A percentile compares a stretch with the other conserved stretches of the same genome.
phyloP scores from a whole-genome alignment of 441 rosid genomes.

The Erodium trifolium region DNA sequence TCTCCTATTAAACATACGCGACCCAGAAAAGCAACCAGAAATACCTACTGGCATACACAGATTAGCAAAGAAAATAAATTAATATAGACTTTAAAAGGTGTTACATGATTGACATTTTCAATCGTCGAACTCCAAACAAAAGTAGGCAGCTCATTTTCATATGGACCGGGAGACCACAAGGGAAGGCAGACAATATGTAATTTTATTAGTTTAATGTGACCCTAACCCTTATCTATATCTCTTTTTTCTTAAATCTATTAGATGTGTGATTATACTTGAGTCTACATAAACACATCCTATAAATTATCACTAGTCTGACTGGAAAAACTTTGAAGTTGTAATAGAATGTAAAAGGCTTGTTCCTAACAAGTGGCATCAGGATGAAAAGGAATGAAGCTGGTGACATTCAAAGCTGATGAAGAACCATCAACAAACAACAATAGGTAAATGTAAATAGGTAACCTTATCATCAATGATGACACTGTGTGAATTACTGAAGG shows the following conservation, averaged over 20 bases:
- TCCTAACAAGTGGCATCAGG: constrained; percentile 10
- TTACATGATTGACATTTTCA: background rate
- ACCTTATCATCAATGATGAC: constrained; percentile 25
- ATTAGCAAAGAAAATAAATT: background rate
- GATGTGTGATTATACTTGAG: too few species aligned
- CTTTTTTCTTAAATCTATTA: too few species aligned
- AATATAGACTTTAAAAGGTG: background rate
- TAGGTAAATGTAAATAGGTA: background rate
- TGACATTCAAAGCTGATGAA: background rate
- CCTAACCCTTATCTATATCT: too few species aligned
- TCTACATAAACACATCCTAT: too few species aligned
- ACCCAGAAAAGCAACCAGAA: background rate
- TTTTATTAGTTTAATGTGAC: too few species aligned
- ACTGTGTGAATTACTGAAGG: constrained; percentile 32
- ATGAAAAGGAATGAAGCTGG: constrained; percentile 9
- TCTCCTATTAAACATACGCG: background rate
- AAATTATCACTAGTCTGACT: too few species aligned
- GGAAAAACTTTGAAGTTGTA: background rate
- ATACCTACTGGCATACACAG: background rate
- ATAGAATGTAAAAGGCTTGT: constrained; percentile 4
- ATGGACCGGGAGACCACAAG: too few species aligned
- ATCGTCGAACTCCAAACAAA: too few species aligned
- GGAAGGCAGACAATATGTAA: too few species aligned
- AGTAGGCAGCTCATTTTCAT: too few species aligned
- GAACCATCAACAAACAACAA: background rate